These are phyloP conservation scores for Sporisorium reilianum DNA, from an alignment of 1,284 basidiomycete species.

Conservation along the genomic window DNA sequence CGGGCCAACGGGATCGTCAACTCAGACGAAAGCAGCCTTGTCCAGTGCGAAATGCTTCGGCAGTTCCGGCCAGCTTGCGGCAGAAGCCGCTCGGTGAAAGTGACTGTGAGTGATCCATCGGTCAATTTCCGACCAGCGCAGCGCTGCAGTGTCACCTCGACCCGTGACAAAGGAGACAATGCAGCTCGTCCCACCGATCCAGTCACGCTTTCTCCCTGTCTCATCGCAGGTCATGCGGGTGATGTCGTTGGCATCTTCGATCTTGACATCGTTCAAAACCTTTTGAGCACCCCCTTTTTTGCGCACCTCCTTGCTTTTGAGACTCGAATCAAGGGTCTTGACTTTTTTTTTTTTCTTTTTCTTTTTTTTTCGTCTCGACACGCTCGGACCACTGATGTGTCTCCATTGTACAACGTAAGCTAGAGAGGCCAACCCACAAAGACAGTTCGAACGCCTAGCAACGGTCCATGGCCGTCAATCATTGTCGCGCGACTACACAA, in stretches of 20 bases:
- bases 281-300: slow-evolving; percentile 3
- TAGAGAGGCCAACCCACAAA: not conserved
- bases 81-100: not conserved
- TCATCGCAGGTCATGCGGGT: not conserved
- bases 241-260: slow-evolving; percentile 1
- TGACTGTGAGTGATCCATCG: not conserved
- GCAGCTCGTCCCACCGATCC: not conserved
- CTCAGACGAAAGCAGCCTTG: too few relatives aligned
- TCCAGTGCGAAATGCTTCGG: too few relatives aligned
- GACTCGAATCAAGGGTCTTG: slow-evolving; percentile 8
- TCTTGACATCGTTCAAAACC: not conserved
- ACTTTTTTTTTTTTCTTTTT: slow-evolving; percentile 2
- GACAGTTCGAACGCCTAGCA: not conserved
- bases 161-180: not conserved
- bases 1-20: not conserved
- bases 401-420: not conserved
- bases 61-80: too few relatives aligned
- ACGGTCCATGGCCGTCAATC: not conserved
- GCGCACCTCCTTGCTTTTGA: slow-evolving; percentile 9
- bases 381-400: slow-evolving; percentile 11
- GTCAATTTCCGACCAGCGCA: not conserved
- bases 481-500: not conserved
- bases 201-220: not conserved
- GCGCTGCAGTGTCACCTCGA: too few relatives aligned
- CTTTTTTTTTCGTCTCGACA: not conserved